Evolutionary conservation across 805 yeast species (phyloP).

Genomic region (Starmerella riodocensis): DNA sequence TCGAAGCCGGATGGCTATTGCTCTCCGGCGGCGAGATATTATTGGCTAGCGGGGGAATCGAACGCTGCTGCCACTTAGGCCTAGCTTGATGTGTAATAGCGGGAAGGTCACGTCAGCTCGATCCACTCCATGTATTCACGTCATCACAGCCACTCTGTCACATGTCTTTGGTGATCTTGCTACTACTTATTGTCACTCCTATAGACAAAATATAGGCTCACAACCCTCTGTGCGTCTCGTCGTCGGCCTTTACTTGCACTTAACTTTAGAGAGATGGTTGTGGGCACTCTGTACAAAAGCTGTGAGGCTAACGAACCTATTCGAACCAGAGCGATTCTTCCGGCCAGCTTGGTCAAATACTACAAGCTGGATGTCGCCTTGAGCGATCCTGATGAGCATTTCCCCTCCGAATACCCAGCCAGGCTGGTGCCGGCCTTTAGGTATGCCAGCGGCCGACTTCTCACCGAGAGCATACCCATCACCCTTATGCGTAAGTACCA

Average conservation of each 20-base stretch:
- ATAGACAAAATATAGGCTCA: no score
- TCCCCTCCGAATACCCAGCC: constrained; percentile 32
- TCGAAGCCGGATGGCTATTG: neutral
- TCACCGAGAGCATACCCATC: constrained; percentile 54
- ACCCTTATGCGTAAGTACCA: constrained; percentile 37
- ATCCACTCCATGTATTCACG: no score
- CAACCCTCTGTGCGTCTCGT: no score
- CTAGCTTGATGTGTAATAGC: neutral
- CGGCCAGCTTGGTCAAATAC: constrained; percentile 34
- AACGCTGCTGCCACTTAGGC: neutral
- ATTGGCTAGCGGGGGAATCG: neutral
- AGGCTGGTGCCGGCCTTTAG: constrained; percentile 15
- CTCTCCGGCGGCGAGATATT: neutral
- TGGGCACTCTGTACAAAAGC: constrained; percentile 18
- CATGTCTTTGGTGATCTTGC: no score
- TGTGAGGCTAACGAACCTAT: constrained; percentile 17
- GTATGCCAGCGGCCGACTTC: constrained; percentile 45
- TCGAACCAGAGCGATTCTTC: constrained; percentile 19
- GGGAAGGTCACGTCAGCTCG: no score
- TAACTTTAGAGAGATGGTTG: constrained; percentile 13
- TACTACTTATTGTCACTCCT: no score
- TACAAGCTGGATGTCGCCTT: constrained; percentile 46
- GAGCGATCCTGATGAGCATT: constrained; percentile 33
- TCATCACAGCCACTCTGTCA: no score
- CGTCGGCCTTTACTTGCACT: no score